Evolutionary conservation across 1,139 yeast genomes (phyloP).

Genomic region (Geotrichum aggregatum): DNA sequence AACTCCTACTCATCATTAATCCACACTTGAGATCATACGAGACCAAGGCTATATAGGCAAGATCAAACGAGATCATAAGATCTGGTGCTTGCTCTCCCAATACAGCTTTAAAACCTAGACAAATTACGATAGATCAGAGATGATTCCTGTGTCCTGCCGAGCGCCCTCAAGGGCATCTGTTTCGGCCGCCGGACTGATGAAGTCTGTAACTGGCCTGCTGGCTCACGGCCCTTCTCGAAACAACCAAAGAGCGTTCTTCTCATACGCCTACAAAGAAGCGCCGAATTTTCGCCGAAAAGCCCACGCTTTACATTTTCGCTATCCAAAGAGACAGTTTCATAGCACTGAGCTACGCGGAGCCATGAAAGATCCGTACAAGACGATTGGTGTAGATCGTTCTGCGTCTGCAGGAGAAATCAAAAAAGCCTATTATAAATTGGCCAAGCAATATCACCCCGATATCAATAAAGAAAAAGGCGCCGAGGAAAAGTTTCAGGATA

Average conservation of each 20-base stretch:
- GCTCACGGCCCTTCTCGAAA: not conserved
- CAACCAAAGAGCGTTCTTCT: not conserved
- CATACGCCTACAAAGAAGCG: not conserved
- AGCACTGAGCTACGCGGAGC: not conserved
- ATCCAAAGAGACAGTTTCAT: not conserved
- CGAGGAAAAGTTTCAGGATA: conserved; percentile 81
- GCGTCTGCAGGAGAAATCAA: conserved; percentile 85
- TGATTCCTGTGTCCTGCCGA: not conserved
- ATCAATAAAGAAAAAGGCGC: conserved; percentile 88
- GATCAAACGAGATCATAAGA: no score
- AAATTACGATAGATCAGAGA: not conserved
- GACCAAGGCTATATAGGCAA: no score
- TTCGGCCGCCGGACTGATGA: not conserved
- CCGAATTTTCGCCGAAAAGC: not conserved
- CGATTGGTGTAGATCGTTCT: conserved; percentile 66
- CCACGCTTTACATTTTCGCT: not conserved
- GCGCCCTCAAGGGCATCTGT: not conserved
- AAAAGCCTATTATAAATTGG: conserved; percentile 88
- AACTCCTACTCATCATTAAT: no score
- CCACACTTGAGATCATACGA: no score
- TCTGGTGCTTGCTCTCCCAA: no score
- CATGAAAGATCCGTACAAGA: conserved; percentile 73
- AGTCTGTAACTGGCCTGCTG: not conserved
- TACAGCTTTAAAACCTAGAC: no score
- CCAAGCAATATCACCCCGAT: conserved; percentile 94